Evolutionary conservation across 2,329 filamentous ascomycete genomes (phyloP).

Genomic region (Neodidymelliopsis sp.): DNA sequence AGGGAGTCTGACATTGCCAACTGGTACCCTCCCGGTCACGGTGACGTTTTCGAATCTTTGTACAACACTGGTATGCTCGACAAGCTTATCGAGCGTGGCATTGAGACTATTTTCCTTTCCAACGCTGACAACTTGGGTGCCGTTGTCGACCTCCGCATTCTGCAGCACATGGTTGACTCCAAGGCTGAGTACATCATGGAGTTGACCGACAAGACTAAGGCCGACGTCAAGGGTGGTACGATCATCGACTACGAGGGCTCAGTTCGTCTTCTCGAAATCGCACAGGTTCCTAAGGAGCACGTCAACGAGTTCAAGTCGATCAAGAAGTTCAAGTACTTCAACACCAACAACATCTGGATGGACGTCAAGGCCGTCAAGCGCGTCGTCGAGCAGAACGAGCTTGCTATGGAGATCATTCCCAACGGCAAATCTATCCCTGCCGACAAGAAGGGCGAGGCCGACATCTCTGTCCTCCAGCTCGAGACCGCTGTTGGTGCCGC

Average conservation of each 20-base stretch:
- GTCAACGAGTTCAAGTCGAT: constrained; percentile 99
- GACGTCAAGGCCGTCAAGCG: constrained; percentile 98
- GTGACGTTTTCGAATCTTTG: constrained; percentile 98
- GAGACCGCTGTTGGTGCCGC: constrained; percentile 98
- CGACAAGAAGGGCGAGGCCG: constrained; percentile 99
- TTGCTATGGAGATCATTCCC: constrained; percentile 99
- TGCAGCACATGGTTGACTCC: constrained; percentile 99
- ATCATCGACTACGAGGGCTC: constrained; percentile 99
- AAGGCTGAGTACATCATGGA: constrained; percentile 99
- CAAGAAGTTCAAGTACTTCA: constrained; percentile 99
- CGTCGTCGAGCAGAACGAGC: constrained; percentile 96
- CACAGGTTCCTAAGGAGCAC: constrained; percentile 99
- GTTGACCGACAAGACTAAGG: constrained; percentile 99
- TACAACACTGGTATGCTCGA: constrained; percentile 99
- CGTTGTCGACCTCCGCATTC: constrained; percentile 95
- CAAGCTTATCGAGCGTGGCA: constrained; percentile 91
- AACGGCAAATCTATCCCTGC: constrained; percentile 98
- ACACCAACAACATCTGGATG: constrained; percentile 99
- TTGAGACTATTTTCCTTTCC: constrained; percentile 98
- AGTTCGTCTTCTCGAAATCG: constrained; percentile 96
- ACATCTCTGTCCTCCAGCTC: constrained; percentile 96
- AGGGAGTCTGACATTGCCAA: constrained; percentile 87
- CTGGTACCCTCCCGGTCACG: constrained; percentile 99
- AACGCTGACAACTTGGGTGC: constrained; percentile 99
- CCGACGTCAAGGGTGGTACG: constrained; percentile 99